A percentile compares a stretch with the other conserved stretches of the same genome.
Evolutionary conservation across 176 grass and related monocot genomes (phyloP).

Genomic region (Rhynchospora pubera): DNA sequence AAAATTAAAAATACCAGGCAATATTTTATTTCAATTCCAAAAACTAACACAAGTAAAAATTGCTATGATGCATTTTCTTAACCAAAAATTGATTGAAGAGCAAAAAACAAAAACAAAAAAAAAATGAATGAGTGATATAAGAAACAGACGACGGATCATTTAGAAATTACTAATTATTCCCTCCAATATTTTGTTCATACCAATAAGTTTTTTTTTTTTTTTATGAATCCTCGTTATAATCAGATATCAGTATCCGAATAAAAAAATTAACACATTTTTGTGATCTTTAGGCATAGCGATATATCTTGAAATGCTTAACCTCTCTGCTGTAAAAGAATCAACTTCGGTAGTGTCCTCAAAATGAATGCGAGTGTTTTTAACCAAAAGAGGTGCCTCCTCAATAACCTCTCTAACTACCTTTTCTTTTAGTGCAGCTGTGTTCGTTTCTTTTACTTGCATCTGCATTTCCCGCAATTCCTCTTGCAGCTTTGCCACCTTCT

Average conservation of each 20-base stretch:
- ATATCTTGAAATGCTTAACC: constrained; percentile 75
- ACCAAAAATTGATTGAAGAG: background rate
- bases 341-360: constrained; percentile 83
- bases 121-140: too few relatives aligned
- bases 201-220: background rate
- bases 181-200: too few relatives aligned
- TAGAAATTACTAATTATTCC: background rate
- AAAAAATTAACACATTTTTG: background rate
- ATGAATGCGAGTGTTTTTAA: constrained; percentile 78
- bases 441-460: constrained; percentile 81
- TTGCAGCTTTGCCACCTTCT: constrained; percentile 76
- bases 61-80: constrained; percentile 89
- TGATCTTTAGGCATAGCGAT: background rate
- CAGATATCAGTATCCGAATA: background rate
- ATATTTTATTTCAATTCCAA: background rate
- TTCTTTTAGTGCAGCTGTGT: constrained; percentile 50
- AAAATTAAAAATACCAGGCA: background rate
- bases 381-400: constrained; percentile 91
- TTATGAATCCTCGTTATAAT: background rate
- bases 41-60: background rate
- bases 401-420: constrained; percentile 86
- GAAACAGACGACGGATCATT: too few relatives aligned
- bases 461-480: constrained; percentile 63
- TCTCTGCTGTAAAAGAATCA: constrained; percentile 59
- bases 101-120: background rate